Percentiles rank a stretch among this genome's conserved stretches.
These are phyloP conservation scores for Hemerocallis citrina DNA, from an alignment of 106 monocot genomes.

Conservation along the genomic window DNA sequence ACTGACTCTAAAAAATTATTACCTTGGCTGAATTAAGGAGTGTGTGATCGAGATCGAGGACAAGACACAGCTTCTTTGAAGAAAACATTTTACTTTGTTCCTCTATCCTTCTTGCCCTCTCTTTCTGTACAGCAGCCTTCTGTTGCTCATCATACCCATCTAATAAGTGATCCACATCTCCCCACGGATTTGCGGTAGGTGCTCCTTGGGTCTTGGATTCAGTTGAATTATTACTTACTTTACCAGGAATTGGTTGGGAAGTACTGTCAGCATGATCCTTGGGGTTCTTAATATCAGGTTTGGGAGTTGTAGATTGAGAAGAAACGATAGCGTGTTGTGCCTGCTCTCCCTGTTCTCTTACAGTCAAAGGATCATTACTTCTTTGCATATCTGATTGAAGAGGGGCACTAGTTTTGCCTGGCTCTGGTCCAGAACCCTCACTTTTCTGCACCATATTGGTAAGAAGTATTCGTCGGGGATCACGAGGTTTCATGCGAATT, in stretches of 20 bases:
- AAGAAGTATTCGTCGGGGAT: conserved; percentile 84
- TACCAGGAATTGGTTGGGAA: conserved; percentile 22
- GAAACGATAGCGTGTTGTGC: conserved; percentile 15
- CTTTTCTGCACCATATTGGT: conserved; percentile 29
- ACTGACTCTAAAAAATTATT: no score
- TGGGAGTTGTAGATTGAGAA: conserved; percentile 11
- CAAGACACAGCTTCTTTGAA: conserved; percentile 66
- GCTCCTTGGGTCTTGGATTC: conserved; percentile 21
- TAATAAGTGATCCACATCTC: conserved; percentile 76
- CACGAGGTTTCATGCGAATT: conserved; percentile 90
- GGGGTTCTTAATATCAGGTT: conserved; percentile 22
- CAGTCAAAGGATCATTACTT: conserved; percentile 21
- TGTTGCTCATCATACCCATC: conserved; percentile 89
- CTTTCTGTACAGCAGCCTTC: conserved; percentile 79
- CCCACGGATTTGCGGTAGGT: conserved; percentile 34
- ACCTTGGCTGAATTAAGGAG: conserved; percentile 99
- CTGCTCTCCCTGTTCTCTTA: conserved; percentile 33
- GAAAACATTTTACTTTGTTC: conserved; percentile 97
- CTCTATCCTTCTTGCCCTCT: conserved; percentile 87
- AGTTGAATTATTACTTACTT: conserved; percentile 11
- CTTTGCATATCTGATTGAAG: conserved; percentile 1
- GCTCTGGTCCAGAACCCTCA: conserved; percentile 19
- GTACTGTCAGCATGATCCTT: conserved; percentile 18
- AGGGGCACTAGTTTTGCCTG: conserved; percentile 21
- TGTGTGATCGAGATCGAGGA: conserved; percentile 96